Evolutionary conservation across 2,329 filamentous ascomycete species (phyloP).

Genomic region (Chaetomium olivaceum): DNA sequence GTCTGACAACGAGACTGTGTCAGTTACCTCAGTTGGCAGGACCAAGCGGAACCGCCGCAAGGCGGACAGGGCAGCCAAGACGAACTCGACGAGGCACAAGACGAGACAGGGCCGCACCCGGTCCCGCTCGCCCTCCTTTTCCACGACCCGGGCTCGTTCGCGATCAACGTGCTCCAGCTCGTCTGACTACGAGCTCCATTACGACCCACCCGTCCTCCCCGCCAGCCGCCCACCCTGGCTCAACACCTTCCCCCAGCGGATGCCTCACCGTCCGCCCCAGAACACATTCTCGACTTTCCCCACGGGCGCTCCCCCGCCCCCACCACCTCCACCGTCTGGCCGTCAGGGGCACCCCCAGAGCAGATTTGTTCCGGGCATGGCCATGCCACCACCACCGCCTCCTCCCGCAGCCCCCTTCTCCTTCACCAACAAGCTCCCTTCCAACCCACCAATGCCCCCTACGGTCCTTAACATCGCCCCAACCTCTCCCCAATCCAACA

Average conservation of each 20-base stretch:
- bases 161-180: constrained; percentile 14
- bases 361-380: not conserved
- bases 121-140: constrained; percentile 25
- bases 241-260: constrained; percentile 34
- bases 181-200: constrained; percentile 11
- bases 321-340: not conserved
- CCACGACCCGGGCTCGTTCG: constrained; percentile 21
- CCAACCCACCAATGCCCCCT: not conserved
- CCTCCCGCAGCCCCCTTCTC: not conserved
- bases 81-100: constrained; percentile 16
- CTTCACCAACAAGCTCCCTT: not conserved
- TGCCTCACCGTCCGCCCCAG: constrained; percentile 11
- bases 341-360: not conserved
- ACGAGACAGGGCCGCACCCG: constrained; percentile 22
- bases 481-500: constrained; percentile 1
- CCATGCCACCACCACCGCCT: not conserved
- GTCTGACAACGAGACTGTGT: constrained; percentile 31
- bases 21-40: constrained; percentile 18
- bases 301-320: constrained; percentile 12
- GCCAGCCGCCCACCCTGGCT: constrained; percentile 31
- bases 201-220: constrained; percentile 21
- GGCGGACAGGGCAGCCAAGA: constrained; percentile 16
- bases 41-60: constrained; percentile 14
- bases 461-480: not conserved
- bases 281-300: not conserved